phyloP scores from a whole-genome alignment of 176 grass and related monocot genomes.

The Hordeum vulgare region MorexV3_pseudomolecules_assembly NC_058524.1:26813980-26814479 shows the following conservation, averaged over 20 bases:
- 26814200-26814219: neutral
- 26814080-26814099: neutral
- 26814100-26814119: neutral
- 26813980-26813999: neutral
- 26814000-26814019: neutral
- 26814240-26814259: slow-evolving; percentile 27
- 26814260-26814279: slow-evolving; percentile 56
- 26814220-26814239: neutral
- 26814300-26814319: slow-evolving; percentile 43
- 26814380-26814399: slow-evolving; percentile 67
- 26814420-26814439: slow-evolving; percentile 29
- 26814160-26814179: neutral
- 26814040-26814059: neutral
- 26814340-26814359: slow-evolving; percentile 71
- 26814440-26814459: slow-evolving; percentile 53
- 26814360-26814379: slow-evolving; percentile 62
- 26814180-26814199: neutral
- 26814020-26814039: neutral
- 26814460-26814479: slow-evolving; percentile 30
- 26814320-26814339: slow-evolving; percentile 51
- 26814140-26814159: neutral
- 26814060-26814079: neutral
- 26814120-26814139: neutral
- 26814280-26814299: slow-evolving; percentile 59
- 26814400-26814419: slow-evolving; percentile 48